Conservation (phyloP, 2,329 filamentous ascomycete species). For the Bipolaris bicolor region DNA sequence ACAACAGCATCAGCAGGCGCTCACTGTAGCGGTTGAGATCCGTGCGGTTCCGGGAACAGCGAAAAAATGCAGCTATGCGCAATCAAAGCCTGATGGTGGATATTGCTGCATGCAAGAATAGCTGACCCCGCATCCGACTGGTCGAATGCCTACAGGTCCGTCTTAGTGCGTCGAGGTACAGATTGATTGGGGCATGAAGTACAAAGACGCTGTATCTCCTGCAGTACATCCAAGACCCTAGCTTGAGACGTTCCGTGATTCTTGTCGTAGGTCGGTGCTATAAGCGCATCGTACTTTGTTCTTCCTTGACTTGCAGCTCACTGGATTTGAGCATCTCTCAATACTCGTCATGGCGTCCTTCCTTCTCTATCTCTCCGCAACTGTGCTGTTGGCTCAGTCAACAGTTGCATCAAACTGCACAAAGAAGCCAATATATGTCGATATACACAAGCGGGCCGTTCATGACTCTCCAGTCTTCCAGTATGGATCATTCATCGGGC, state of each 20-base stretch:
- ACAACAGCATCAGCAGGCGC: conserved; percentile 42
- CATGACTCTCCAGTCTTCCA: conserved; percentile 49
- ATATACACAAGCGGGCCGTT: conserved; percentile 53
- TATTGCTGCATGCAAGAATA: conserved; percentile 37
- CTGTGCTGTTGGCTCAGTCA: conserved; percentile 47
- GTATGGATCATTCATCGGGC: conserved; percentile 55
- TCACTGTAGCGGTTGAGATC: conserved; percentile 20
- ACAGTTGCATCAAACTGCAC: conserved; percentile 49
- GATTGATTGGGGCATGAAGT: conserved; percentile 28
- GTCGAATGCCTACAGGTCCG: conserved; percentile 26
- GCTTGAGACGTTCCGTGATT: conserved; percentile 33
- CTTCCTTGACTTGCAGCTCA: conserved; percentile 31
- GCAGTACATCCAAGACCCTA: conserved; percentile 19
- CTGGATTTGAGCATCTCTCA: conserved; percentile 35
- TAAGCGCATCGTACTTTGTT: conserved; percentile 6
- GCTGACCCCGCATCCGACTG: conserved; percentile 34
- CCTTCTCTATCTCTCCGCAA: conserved; percentile 33
- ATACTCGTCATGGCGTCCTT: conserved; percentile 38
- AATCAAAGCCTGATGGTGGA: conserved; percentile 25
- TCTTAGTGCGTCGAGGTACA: conserved; percentile 33
- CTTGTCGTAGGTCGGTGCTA: conserved; percentile 14
- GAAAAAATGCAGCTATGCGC: conserved; percentile 27
- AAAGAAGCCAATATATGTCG: conserved; percentile 51
- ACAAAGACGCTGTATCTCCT: conserved; percentile 43
- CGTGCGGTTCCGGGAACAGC: conserved; percentile 33